Evolutionary conservation across 1,284 basidiomycete species (phyloP), one percentile per base, ranked within the genome.

Genomic region (Trichosporon asahii): DNA sequence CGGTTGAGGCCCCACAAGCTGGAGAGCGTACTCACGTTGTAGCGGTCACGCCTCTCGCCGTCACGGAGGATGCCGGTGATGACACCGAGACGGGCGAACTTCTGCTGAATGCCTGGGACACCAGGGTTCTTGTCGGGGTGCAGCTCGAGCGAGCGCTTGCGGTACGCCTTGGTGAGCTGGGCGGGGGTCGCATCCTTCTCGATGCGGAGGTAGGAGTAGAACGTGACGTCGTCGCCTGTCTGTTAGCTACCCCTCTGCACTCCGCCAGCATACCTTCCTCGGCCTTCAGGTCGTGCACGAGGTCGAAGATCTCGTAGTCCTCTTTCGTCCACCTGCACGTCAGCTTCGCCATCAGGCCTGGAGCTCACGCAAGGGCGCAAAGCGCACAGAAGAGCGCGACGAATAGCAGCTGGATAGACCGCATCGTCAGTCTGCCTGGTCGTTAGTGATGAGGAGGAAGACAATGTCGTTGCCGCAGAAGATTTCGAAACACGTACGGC

Each of bases 231-330:
- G 80, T 92, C 94, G 74, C 90, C 89, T 90, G 73, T 33, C 2
- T 66, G 37, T 64, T 21, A 64, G 61, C 61, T 37, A 14, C 12
- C 33, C 29, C 3, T 21, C 1, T 63, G 15, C n/a, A n/a, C 11
- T 31, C 9, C 15, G 33, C 31, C 31, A 33, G 68, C 76, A 63
- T 68, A 89, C 93, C 95, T 86, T 96, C 94, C 1, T 91, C 86
- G 1, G 85, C 84, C 84, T 96, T 90, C 37, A 98, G 83, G 6
- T 88, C 91, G 73, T 88, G 88, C 69, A 97, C 94, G n/a, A 98
- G 87, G 84, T 97, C 95, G 78, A 98, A 98, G 67, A 98, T 95
- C 84, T 98, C 95, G 85, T 95, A 88, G 85, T 95, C 93, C 83
- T 94, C 91, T 89, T 94, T 79, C 29, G 75, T 70, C 78, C 80